These are phyloP conservation scores for Boletellus emodensis DNA, from an alignment of 768 basidiomycete species.

Conservation along the genomic window DNA sequence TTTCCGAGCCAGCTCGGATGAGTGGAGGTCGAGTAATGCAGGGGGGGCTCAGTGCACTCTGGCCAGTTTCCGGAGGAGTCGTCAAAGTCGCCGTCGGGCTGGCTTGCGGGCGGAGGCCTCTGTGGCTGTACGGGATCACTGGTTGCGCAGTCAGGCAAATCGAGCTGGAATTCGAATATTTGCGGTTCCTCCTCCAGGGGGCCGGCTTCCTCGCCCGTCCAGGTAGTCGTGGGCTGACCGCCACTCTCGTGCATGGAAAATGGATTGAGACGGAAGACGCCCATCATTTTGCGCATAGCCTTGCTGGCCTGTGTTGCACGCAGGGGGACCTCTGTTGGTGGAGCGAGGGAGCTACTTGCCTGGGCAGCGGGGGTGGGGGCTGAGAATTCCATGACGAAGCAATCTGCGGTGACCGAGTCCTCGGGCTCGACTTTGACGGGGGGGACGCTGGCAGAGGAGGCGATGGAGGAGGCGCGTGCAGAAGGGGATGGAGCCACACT, in stretches of 20 bases:
- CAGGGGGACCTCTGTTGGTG: constrained; percentile 64
- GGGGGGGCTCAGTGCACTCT: constrained; percentile 17
- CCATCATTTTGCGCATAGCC: constrained; percentile 75
- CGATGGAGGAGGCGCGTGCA: constrained; percentile 32
- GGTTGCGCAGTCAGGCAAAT: constrained; percentile 23
- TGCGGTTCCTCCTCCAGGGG: constrained; percentile 59
- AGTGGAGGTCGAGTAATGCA: constrained; percentile 20
- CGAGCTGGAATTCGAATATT: constrained; percentile 65
- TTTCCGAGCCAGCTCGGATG: constrained; percentile 29
- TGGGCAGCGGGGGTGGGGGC: constrained; percentile 28
- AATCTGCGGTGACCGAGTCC: constrained; percentile 23
- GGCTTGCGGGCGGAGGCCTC: constrained; percentile 2
- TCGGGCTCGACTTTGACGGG: constrained; percentile 33
- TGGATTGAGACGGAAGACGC: constrained; percentile 70
- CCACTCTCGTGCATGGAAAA: constrained; percentile 61
- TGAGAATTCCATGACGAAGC: constrained; percentile 36
- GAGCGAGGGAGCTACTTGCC: constrained; percentile 40
- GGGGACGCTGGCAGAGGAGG: constrained; percentile 26
- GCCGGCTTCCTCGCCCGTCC: constrained; percentile 50
- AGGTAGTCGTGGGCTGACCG: constrained; percentile 39
- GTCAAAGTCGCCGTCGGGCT: constrained; percentile 16
- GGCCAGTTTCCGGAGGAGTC: constrained; percentile 18
- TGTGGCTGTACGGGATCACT: constrained; percentile 19
- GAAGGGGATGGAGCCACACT: constrained; percentile 34
- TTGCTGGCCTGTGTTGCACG: constrained; percentile 71